These are phyloP conservation scores for Ustilaginoidea virens DNA, from an alignment of 2,329 filamentous ascomycete genomes.

Conservation along the genomic window DNA sequence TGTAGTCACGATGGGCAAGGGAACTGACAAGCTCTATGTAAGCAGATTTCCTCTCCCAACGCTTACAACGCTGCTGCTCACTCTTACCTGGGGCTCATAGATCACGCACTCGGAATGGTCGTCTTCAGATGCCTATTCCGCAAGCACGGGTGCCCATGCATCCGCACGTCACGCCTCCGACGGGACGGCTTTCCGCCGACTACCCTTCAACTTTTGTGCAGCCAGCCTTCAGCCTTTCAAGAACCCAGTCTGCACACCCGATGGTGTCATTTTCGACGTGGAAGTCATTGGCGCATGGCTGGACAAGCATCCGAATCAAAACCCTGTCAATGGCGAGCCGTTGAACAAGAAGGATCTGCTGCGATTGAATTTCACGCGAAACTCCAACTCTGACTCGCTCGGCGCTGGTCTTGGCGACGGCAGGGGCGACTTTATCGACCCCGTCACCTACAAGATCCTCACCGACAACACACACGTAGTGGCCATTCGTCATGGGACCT, in stretches of 20 bases:
- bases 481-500: conserved; percentile 61
- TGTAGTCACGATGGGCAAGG: conserved; percentile 21
- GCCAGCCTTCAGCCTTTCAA: conserved; percentile 89
- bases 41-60: conserved; percentile 3
- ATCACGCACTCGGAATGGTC: conserved; percentile 99
- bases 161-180: conserved; percentile 31
- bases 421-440: conserved; percentile 76
- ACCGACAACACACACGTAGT: conserved; percentile 98
- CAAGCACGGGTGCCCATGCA: conserved; percentile 57
- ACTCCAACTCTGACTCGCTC: conserved; percentile 50
- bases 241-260: conserved; percentile 78
- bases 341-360: conserved; percentile 73
- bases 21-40: conserved; percentile 31
- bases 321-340: conserved; percentile 71
- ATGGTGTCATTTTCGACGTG: conserved; percentile 86
- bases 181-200: conserved; percentile 57
- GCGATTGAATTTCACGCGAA: conserved; percentile 81
- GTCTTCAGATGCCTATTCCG: conserved; percentile 75
- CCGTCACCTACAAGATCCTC: conserved; percentile 93
- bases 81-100: conserved; percentile 9
- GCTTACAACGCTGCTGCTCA: neutral
- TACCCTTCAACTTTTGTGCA: conserved; percentile 97
- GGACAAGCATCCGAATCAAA: conserved; percentile 72
- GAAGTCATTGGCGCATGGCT: conserved; percentile 92
- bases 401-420: conserved; percentile 33